phyloP scores from a whole-genome alignment of 192 early-diverging fungal genomes.

The Kickxella alabastrina region DNA sequence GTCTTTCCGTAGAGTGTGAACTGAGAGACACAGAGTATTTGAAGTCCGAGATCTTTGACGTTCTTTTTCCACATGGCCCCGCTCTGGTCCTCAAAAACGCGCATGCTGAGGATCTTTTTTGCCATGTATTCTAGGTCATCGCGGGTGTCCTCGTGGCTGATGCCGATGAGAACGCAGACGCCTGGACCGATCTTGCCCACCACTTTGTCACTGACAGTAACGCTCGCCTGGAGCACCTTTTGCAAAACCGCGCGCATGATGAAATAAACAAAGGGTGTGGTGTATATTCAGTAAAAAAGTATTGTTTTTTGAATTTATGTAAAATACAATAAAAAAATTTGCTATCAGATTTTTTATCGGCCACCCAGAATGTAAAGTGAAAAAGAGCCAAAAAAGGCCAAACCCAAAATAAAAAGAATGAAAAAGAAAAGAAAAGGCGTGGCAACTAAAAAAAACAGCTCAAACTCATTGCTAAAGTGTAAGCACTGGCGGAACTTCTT shows the following conservation, averaged over 20 bases:
- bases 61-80: slow-evolving; percentile 76
- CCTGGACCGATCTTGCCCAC: slow-evolving; percentile 81
- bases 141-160: slow-evolving; percentile 61
- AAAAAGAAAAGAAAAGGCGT: not conserved
- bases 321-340: not conserved
- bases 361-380: too few species aligned
- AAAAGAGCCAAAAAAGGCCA: not conserved
- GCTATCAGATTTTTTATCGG: too few species aligned
- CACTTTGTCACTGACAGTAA: slow-evolving; percentile 66
- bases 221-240: slow-evolving; percentile 59
- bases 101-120: slow-evolving; percentile 73
- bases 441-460: not conserved
- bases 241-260: slow-evolving; percentile 66
- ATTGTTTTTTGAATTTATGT: not conserved
- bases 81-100: slow-evolving; percentile 68
- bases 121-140: slow-evolving; percentile 85
- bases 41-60: slow-evolving; percentile 67
- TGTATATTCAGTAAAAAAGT: not conserved
- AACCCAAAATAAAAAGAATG: not conserved
- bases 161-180: slow-evolving; percentile 71
- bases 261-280: not conserved
- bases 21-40: slow-evolving; percentile 86
- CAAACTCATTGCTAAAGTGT: too few species aligned
- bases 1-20: slow-evolving; percentile 88
- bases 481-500: too few species aligned